Evolutionary conservation across 805 yeast species (phyloP).

Genomic region (Middelhovenomyces tepae): DNA sequence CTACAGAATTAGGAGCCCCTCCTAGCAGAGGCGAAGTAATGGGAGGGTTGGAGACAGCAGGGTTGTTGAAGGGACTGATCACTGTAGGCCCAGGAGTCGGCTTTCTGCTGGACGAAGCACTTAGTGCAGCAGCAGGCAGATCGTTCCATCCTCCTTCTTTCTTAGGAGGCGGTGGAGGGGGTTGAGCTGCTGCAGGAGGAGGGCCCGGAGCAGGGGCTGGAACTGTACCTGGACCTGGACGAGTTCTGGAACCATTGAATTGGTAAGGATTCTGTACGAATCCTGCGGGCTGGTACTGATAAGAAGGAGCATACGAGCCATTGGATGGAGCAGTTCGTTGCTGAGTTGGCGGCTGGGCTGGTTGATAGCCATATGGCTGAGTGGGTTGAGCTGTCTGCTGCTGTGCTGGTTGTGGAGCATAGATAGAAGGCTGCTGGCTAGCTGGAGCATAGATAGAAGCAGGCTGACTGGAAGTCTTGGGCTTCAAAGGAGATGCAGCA

Average conservation of each 20-base stretch:
- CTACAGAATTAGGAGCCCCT: constrained; percentile 29
- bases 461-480: constrained; percentile 5
- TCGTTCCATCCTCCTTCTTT: constrained; percentile 24
- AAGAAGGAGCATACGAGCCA: no score
- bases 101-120: constrained; percentile 14
- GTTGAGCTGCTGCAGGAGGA: constrained; percentile 23
- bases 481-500: constrained; percentile 10
- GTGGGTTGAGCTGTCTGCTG: constrained; percentile 4
- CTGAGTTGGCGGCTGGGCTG: constrained; percentile 4
- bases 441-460: constrained; percentile 16
- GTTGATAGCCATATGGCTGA: constrained; percentile 5
- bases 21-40: constrained; percentile 18
- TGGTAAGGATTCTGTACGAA: no score
- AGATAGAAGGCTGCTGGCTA: constrained; percentile 8
- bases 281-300: constrained; percentile 12
- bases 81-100: constrained; percentile 24
- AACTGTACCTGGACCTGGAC: no score
- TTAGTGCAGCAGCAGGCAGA: constrained; percentile 19
- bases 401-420: constrained; percentile 5
- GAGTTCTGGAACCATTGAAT: constrained; percentile 16
- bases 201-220: constrained; percentile 19
- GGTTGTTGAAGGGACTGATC: constrained; percentile 6
- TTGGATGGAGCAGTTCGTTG: constrained; percentile 4
- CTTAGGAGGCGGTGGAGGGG: constrained; percentile 19
- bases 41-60: constrained; percentile 9